A percentile compares a stretch with the other conserved stretches of the same genome.
phyloP scores from a whole-genome alignment of 2,329 filamentous ascomycete genomes.

The Colletotrichum noveboracense region DNA sequence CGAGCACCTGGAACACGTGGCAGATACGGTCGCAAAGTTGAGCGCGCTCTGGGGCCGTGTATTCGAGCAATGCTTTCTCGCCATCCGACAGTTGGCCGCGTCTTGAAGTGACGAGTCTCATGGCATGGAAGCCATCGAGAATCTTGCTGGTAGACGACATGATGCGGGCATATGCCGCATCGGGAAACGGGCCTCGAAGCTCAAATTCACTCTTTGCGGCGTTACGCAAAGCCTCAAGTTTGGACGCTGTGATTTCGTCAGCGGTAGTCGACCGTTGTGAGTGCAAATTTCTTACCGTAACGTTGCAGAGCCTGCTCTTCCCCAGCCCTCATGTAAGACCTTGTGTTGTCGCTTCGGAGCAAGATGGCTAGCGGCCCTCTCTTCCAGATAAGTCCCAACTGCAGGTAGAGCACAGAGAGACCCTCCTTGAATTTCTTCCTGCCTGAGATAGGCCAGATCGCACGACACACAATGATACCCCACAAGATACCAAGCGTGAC shows the following conservation, averaged over 20 bases:
- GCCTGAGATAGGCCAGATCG: slow-evolving; percentile 94
- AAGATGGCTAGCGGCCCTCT: slow-evolving; percentile 84
- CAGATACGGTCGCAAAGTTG: slow-evolving; percentile 88
- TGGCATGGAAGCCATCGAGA: slow-evolving; percentile 92
- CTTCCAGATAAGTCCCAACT: slow-evolving; percentile 97
- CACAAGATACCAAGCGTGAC: slow-evolving; percentile 88
- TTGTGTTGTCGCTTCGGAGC: slow-evolving; percentile 59
- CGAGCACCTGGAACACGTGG: slow-evolving; percentile 85
- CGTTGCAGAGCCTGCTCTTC: slow-evolving; percentile 89
- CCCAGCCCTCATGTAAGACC: slow-evolving; percentile 82
- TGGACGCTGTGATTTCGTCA: slow-evolving; percentile 50
- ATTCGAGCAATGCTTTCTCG: slow-evolving; percentile 79
- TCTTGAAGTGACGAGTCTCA: slow-evolving; percentile 90
- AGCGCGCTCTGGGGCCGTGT: slow-evolving; percentile 79
- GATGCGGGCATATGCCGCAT: slow-evolving; percentile 73
- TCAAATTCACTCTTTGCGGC: slow-evolving; percentile 88
- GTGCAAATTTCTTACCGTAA: slow-evolving; percentile 53
- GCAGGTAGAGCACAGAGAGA: slow-evolving; percentile 87
- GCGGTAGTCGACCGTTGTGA: not conserved
- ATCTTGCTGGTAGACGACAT: slow-evolving; percentile 82
- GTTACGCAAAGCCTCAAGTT: slow-evolving; percentile 74
- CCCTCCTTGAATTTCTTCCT: slow-evolving; percentile 88
- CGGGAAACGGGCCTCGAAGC: slow-evolving; percentile 84
- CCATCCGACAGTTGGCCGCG: slow-evolving; percentile 77
- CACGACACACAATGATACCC: slow-evolving; percentile 87